phyloP scores from a whole-genome alignment of 352 stramenopile species.

The Globisporangium spinosum region DNA sequence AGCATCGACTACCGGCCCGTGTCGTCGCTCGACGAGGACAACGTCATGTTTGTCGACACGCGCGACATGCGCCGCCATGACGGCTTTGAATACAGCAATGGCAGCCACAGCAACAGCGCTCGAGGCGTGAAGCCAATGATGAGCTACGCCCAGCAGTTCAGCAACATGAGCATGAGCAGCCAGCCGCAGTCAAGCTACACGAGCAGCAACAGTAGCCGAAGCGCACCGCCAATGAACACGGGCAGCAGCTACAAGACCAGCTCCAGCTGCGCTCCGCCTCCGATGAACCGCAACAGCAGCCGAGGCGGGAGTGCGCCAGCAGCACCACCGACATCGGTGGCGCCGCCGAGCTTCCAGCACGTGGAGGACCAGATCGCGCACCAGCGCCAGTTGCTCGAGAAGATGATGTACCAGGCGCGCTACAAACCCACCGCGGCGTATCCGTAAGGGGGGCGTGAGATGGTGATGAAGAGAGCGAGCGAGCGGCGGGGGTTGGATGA shows the following conservation, averaged over 20 bases:
- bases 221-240: neutral
- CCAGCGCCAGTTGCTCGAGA: constrained; percentile 52
- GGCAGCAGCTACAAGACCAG: neutral
- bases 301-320: neutral
- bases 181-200: neutral
- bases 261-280: neutral
- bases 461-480: neutral
- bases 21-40: constrained; percentile 39
- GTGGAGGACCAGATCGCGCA: constrained; percentile 67
- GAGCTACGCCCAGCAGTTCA: constrained; percentile 11
- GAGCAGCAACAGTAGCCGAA: neutral
- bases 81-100: constrained; percentile 3
- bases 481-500: neutral
- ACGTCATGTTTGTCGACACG: constrained; percentile 37
- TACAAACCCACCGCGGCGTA: constrained; percentile 24
- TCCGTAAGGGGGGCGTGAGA: neutral
- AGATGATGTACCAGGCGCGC: constrained; percentile 58
- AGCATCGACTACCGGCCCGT: constrained; percentile 27
- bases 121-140: neutral
- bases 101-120: neutral
- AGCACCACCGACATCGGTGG: neutral
- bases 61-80: constrained; percentile 30
- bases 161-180: constrained; percentile 1
- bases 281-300: neutral
- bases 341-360: constrained; percentile 26